Base-by-base conservation (phyloP, 257 asterid genomes). In the Penstemon barbatus region DNA sequence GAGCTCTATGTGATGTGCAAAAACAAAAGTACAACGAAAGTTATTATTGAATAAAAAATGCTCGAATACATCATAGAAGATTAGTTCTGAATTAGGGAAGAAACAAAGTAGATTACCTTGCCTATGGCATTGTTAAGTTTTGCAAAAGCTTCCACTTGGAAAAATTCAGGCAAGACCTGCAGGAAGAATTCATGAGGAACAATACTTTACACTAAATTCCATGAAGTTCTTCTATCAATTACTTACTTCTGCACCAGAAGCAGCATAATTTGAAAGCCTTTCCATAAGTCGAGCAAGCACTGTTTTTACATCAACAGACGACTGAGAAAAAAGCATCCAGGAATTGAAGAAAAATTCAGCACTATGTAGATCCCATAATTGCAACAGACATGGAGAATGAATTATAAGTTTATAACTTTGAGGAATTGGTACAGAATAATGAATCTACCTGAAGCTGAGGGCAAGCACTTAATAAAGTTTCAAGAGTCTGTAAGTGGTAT, bases 281-380 rank as follows among this genome's bases (percentile, higher is more conserved):
- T 91, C 99, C 99, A 94, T 89, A 64, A 94, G 84, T 65, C 98
- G 81, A 77, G 99, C 79, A 75, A 94, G 98, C 71, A 94, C 99
- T 51, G 89, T 94, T 78, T 94, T 87, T 68, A 94, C 92, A 75
- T 94, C 99, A 73, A 91, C 98, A 57, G 96, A 83, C 43, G 92
- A 78, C 99, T 94, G 89, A 65, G 64, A 81, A 74, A 72, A 49
- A 75, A 79, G 69, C 73, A 78, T 61, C 44, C 46, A 49, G 45
- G 52, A 69, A 42, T 65, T 44, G 52, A 67, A 69, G 66, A 52
- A 6, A 68, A 75, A 61, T 57, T 80, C 58, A 43, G 52, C 73
- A 67, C 11, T 38, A 74, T 38, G n/a, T 11, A 73, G 57, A 62
- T 70, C 25, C 19, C 37, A 52, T 49, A 63, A 56, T 12, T 65